Base-by-base conservation (phyloP, 768 basidiomycete genomes). In the Boletus rex-veris region DNA sequence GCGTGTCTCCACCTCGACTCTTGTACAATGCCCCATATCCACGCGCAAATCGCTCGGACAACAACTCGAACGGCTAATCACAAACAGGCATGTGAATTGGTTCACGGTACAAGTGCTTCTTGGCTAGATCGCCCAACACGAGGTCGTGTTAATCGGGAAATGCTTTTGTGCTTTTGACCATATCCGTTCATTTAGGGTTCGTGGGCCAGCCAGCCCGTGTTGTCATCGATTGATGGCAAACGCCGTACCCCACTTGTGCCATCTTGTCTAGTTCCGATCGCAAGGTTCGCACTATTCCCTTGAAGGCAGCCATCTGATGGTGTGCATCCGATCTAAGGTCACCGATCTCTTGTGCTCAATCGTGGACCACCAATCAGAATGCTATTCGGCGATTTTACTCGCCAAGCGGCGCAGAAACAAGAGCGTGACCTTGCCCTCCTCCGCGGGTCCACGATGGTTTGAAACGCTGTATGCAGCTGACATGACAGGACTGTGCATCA, bases 121-220 rank as follows among this genome's bases (percentile, higher is more conserved):
- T 26, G n/a, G 37, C 56, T 43, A 68, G 66, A 60, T 66, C 52
- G 60, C 45, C 53, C 50, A 28, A 52, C 63, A 57, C 60, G 66
- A 55, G 58, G 58, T 45, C 38, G 40, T 24, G 52, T 60, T 52
- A 65, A 69, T 67, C 54, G 50, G 67, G 69, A 58, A 67, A 53
- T 62, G 19, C 39, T 42, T 40, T 51, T 43, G 64, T 58, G 48
- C 52, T 51, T 54, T 67, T 65, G 33, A 52, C 58, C 55, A 67
- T 48, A 63, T 69, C 69, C 67, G 64, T 60, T 62, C 53, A 55
- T 60, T 69, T 68, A 67, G 65, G 65, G 67, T 69, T 67, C 54
- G 55, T 49, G 37, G 26, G 45, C 55, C 26, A 42, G 52, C 8
- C 58, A 41, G 41, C 16, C 36, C 21, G 50, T 52, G 58, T 30